These are phyloP conservation scores for Pleurozium schreberi DNA, from an alignment of 225 moss, liverwort and hornwort genomes.

Conservation along the genomic window DNA sequence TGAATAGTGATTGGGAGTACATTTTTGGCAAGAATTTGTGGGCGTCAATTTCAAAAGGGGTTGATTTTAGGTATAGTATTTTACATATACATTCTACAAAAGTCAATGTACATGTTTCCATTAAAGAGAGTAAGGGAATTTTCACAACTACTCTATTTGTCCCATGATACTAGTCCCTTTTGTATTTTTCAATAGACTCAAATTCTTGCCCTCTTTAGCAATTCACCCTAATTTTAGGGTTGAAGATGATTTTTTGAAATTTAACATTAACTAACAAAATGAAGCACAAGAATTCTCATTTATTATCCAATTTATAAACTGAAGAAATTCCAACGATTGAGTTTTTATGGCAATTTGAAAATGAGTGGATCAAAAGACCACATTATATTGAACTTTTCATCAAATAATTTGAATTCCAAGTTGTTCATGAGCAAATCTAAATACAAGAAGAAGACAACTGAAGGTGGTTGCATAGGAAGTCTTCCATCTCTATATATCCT, in stretches of 20 bases:
- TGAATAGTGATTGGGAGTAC: no score
- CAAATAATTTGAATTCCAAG: background rate
- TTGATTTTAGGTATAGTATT: no score
- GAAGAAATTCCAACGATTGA: background rate
- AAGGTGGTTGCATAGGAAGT: background rate
- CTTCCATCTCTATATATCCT: background rate
- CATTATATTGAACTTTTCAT: background rate
- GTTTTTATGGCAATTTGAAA: background rate
- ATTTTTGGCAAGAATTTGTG: no score
- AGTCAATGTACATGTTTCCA: no score
- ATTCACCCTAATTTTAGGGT: background rate
- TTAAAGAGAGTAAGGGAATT: no score
- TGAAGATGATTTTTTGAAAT: background rate
- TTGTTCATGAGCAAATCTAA: background rate
- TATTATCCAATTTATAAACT: background rate
- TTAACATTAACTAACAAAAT: background rate
- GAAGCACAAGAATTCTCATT: background rate
- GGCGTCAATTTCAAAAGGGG: accelerated
- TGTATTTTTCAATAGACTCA: background rate
- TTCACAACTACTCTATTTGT: no score
- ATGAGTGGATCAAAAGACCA: background rate
- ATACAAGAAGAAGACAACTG: accelerated
- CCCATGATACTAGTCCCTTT: no score
- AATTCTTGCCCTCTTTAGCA: background rate
- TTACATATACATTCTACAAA: no score